These are phyloP conservation scores for Microdochium bolleyi DNA, from an alignment of 2,329 filamentous ascomycete species.

Conservation along the genomic window DNA sequence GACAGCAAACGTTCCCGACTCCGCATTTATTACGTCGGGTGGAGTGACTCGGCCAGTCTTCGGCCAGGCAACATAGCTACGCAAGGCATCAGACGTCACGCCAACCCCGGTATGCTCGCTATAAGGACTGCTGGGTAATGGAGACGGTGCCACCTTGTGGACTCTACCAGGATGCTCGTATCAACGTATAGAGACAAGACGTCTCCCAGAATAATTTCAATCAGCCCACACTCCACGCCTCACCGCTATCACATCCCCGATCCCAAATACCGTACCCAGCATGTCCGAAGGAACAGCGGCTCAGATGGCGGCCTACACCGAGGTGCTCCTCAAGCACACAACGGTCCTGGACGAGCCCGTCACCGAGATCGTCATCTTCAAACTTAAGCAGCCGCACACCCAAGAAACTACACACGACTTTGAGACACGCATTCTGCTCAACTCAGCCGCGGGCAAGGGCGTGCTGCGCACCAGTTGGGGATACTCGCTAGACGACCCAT, in stretches of 20 bases:
- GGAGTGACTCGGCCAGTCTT: too few relatives aligned
- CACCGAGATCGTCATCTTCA: constrained; percentile 3
- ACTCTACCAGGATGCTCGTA: too few relatives aligned
- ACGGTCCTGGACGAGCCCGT: constrained; percentile 2
- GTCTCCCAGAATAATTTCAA: constrained; percentile 1
- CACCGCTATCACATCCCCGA: too few relatives aligned
- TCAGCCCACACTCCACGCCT: not conserved
- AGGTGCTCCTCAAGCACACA: constrained; percentile 1
- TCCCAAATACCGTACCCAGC: too few relatives aligned
- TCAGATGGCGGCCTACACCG: constrained; percentile 3
- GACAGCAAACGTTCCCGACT: too few relatives aligned
- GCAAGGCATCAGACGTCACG: too few relatives aligned
- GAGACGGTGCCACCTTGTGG: too few relatives aligned
- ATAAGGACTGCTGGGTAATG: not conserved
- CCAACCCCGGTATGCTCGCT: not conserved
- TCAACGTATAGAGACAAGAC: not conserved
- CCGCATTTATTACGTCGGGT: too few relatives aligned
- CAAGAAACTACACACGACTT: not conserved
- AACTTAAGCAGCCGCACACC: not conserved
- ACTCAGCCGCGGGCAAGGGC: not conserved
- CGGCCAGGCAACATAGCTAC: too few relatives aligned
- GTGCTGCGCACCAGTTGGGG: not conserved
- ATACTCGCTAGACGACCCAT: not conserved
- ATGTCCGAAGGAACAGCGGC: constrained; percentile 1
- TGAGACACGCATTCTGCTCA: not conserved